A percentile compares a stretch with the other conserved stretches of the same genome.
Conservation (phyloP, 176 grass and related monocot species). For the sorghum (Sorghum bicolor) region Sorghum_bicolor_NCBIv3 NC_012873.2:61806501-61807000, state of each 20-base stretch:
- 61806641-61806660: not conserved
- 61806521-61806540: not conserved
- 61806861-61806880: conserved; percentile 7
- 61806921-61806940: conserved; percentile 48
- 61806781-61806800: not conserved
- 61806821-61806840: not conserved
- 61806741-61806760: not conserved
- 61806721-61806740: not conserved
- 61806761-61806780: conserved; percentile 13
- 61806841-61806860: not conserved
- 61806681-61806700: not conserved
- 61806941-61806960: not conserved
- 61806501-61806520: conserved; percentile 16
- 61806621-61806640: conserved; percentile 6
- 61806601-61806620: conserved; percentile 8
- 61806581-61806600: not conserved
- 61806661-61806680: not conserved
- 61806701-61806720: not conserved
- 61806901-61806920: not conserved
- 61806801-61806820: not conserved
- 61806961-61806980: not conserved
- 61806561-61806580: not conserved
- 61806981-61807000: not conserved
- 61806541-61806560: not conserved
- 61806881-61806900: not conserved